Base-by-base conservation (phyloP, 805 yeast species). In the Nakazawaea wickerhamii region DNA sequence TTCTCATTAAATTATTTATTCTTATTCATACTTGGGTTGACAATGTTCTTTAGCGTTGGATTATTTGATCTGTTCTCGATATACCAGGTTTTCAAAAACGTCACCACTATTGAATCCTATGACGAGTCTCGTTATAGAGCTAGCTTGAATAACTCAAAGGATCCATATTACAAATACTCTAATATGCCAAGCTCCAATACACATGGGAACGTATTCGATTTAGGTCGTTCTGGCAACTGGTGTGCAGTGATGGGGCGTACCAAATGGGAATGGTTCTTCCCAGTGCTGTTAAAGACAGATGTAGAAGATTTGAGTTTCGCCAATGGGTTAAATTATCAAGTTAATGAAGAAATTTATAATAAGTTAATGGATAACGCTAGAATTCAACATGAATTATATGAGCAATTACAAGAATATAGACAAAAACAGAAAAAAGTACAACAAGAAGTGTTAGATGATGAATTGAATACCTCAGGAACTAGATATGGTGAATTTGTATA, bases 31-130 rank as follows among this genome's bases (percentile, higher is more conserved):
- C 38, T 81, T 2, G 70, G 81, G 0, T 46, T 70, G 11, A 70
- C 76, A 5, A 64, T 87, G 46, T 65, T 73, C 4, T 43, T 85
- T 0, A 75, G 91, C 5, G 71, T 84, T 38, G 53, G 63, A 2
- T 55, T 77, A 1, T 85, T 91, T 57, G 58, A 75, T 0, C 67
- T 63, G 1, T 81, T 84, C 51, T 71, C 79, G 40, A 46, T 76
- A 2, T 85, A 75, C 51, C 74, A 86, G 51, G 59, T 86, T 7
- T 48, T 78, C 17, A 61, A 58, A 9, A 91, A 91, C 63, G 64
- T 68, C 46, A 90, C 97, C 4, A 91, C 98, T 0, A 71, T 91
- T 20, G 99, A 93, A 61, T 66, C 79, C 46, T 79, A 76, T 54
- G 86, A 81, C 31, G 54, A 56, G 25, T 67, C 71, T 36, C 67